These are phyloP conservation scores for Colletotrichum truncatum DNA, from an alignment of 2,329 filamentous ascomycete species.

Conservation along the genomic window DNA sequence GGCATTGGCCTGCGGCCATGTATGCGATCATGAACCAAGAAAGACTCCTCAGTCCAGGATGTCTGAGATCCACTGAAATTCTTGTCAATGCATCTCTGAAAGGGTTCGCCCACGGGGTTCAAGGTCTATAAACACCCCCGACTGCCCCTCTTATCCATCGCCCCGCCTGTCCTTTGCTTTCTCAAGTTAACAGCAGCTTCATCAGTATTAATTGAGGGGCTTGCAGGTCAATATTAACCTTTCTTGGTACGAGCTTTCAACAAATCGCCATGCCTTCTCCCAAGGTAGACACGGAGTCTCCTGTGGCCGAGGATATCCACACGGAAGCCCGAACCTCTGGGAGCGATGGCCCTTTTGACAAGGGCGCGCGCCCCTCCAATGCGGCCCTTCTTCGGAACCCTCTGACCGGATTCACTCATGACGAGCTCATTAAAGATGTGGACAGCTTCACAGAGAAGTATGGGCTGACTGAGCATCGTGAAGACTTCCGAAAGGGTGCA, in stretches of 20 bases:
- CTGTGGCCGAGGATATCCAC: not conserved
- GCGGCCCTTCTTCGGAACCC: conserved; percentile 42
- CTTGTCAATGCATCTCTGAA: not conserved
- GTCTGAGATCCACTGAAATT: not conserved
- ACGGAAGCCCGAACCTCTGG: conserved; percentile 1
- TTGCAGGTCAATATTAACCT: not conserved
- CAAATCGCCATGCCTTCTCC: conserved; percentile 7
- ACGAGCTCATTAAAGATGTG: conserved; percentile 44
- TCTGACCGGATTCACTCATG: conserved; percentile 38
- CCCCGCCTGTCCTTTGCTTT: not conserved
- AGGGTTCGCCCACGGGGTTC: not conserved
- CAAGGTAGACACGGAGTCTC: conserved; percentile 20
- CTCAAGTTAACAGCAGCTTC: not conserved
- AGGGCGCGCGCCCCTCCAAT: conserved; percentile 28
- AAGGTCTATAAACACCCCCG: conserved; percentile 1
- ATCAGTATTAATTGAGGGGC: not conserved
- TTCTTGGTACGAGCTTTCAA: not conserved
- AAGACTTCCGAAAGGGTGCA: conserved; percentile 61
- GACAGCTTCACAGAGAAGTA: conserved; percentile 45
- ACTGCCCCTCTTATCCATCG: not conserved
- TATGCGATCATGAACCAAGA: not conserved
- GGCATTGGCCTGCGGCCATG: conserved; percentile 5
- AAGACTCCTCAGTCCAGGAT: not conserved
- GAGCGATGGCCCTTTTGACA: not conserved
- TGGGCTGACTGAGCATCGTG: conserved; percentile 43